Base-by-base conservation (phyloP, 306 rosid genomes). In the Malus sylvestris region DNA sequence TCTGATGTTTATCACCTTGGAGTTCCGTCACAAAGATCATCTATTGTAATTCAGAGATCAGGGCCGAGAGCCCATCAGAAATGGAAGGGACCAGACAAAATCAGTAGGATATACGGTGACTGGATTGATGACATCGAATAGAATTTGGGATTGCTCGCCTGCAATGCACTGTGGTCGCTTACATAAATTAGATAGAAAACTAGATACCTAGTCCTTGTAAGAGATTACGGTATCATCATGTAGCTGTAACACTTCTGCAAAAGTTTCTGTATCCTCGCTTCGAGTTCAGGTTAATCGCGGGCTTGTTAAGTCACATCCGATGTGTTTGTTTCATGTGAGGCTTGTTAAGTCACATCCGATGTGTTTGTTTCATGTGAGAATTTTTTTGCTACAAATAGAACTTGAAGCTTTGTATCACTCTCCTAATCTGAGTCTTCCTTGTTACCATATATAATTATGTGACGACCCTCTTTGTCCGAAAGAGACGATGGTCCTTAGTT, bases 1-100 rank as follows among this genome's bases (percentile, higher is more conserved):
- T 84, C 98, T 15, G 99, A 96, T 83, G 72, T 84, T 9, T 92
- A 92, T 79, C 97, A 90, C 78, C 78, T 88, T 7, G 97, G 95
- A 59, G 90, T 90, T 76, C 88, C 98, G 64, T 91, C 93, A 15
- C 99, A 96, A 66, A 87, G 99, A 78, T 73, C 93, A 42, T 81
- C 96, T 25, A 86, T 92, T 61, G 96, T 89, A 80, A 81, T 78
- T 78, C 99, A 92, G 76, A 87, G 92, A 85, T 81, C 93, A 27
- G 98, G 98, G 62, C 97, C 82, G 84, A 88, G 96, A 91, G 55
- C 97, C 73, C 97, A 88, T 76, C 96, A 96, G 83, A 96, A 96
- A 76, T 96, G 99, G 99, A 96, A 92, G 82, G 99, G 99, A 74
- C 99, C 99, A 0, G 99, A 96, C 83, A 96, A 96, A 89, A 96